Evolutionary conservation across 371 early-diverging fungal genomes (phyloP), one percentile per base, ranked within the genome.

Genomic region (Saksenaea oblongispora): DNA sequence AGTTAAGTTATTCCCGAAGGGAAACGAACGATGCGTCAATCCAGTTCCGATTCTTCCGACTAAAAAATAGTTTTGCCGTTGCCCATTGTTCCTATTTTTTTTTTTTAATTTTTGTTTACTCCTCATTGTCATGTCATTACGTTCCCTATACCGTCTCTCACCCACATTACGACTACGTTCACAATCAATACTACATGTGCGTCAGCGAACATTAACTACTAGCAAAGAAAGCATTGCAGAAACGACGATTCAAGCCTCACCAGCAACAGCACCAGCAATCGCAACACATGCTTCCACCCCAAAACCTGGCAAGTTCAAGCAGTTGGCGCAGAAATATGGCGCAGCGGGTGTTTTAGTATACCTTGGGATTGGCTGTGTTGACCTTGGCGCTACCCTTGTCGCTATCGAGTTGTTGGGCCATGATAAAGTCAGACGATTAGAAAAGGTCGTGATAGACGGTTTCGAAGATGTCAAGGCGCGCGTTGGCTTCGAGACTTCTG

Each of bases 241-340:
- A 62, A 14, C 55, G 15, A 41, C 39, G 1, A 44, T 62, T 18
- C n/a, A 54, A 24, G 4, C 24, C 3, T 26, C 56, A 4, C n/a
- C 56, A 26, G 27, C 42, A 22, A 1, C 54, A 7, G 4, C 54
- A 7, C 34, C 15, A 41, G 26, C 31, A 9, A 18, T 55, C 14
- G 22, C 35, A 22, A 37, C 54, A 31, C 24, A 36, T 14, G 24
- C 15, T 9, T 9, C 24, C 28, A 34, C 54, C 15, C 34, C 22
- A 55, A 67, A 71, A 59, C 62, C 47, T 1, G 74, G 77, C 17
- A 73, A 71, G 54, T 65, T 77, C 18, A 67, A 69, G 37, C 66
- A 73, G 44, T 59, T 77, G 28, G 65, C 69, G 22, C 58, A 73
- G 28, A 77, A 82, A 36, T 78, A 82, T 58, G 83, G 83, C 54